phyloP scores from a whole-genome alignment of 345 rosid genomes.

The Populus nigra region DNA sequence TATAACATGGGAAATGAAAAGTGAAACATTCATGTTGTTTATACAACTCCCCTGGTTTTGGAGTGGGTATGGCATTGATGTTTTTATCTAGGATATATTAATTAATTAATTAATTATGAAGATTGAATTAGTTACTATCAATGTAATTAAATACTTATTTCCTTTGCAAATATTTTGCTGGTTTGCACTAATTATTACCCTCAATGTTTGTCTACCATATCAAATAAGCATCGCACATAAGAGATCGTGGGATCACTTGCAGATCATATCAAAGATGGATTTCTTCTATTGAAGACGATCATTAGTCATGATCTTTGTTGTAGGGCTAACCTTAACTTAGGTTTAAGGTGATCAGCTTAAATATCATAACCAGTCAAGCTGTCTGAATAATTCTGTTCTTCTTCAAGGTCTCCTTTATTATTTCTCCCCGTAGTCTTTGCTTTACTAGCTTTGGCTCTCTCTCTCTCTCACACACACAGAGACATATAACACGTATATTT shows the following conservation, averaged over 20 bases:
- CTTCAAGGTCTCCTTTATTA: background rate
- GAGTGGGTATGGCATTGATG: background rate
- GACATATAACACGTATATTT: no score
- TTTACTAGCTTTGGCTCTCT: no score
- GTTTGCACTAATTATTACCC: background rate
- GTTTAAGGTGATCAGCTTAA: background rate
- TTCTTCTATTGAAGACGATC: background rate
- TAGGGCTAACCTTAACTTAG: background rate
- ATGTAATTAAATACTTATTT: background rate
- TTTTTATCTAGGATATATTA: background rate
- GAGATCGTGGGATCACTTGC: background rate
- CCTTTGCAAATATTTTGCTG: background rate
- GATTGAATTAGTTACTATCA: background rate
- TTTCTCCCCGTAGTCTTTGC: background rate
- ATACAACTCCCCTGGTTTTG: no score
- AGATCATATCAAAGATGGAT: background rate
- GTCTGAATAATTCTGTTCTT: background rate
- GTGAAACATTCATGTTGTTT: no score
- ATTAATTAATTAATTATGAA: background rate
- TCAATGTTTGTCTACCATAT: background rate
- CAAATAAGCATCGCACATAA: background rate
- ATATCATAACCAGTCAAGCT: slow-evolving; percentile 1
- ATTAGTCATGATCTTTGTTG: background rate
- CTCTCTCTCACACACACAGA: no score
- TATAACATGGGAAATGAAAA: no score